These are phyloP conservation scores for Diaporthe nobilis DNA, from an alignment of 2,329 filamentous ascomycete genomes.

Conservation along the genomic window DNA sequence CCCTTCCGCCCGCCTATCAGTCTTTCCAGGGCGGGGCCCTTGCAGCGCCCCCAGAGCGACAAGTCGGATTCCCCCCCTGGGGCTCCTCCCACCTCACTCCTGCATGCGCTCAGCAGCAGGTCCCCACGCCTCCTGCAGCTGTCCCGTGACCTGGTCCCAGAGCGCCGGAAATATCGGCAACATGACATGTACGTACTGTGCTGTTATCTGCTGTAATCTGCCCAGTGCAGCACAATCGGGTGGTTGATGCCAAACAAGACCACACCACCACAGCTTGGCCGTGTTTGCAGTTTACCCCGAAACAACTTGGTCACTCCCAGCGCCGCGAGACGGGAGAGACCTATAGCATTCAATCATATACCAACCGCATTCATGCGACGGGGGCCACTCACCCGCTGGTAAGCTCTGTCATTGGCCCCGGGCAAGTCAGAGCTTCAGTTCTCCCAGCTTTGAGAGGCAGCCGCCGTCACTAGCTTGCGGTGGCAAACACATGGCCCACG, in stretches of 20 bases:
- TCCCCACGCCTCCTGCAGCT: not conserved
- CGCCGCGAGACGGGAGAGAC: not conserved
- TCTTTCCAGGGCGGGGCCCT: not conserved
- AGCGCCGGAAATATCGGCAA: conserved; percentile 15
- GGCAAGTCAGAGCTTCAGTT: conserved; percentile 11
- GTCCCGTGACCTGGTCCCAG: conserved; percentile 19
- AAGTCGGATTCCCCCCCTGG: conserved; percentile 15
- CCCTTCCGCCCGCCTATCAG: conserved; percentile 1
- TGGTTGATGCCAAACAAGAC: not conserved
- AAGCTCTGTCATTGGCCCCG: not conserved
- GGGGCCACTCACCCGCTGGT: not conserved
- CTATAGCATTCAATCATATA: conserved; percentile 11
- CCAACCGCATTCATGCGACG: conserved; percentile 2
- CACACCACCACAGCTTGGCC: not conserved
- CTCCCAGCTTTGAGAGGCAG: not conserved
- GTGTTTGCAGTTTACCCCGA: not conserved
- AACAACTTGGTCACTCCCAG: not conserved
- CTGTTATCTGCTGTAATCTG: not conserved
- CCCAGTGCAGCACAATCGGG: not conserved
- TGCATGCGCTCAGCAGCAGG: conserved; percentile 17
- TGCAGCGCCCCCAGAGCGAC: not conserved
- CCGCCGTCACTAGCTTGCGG: not conserved
- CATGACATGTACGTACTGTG: not conserved
- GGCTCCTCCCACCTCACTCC: conserved; percentile 31
- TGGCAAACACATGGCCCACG: not conserved